Evolutionary conservation across 345 rosid species (phyloP).

Genomic region (Balakata baccata): DNA sequence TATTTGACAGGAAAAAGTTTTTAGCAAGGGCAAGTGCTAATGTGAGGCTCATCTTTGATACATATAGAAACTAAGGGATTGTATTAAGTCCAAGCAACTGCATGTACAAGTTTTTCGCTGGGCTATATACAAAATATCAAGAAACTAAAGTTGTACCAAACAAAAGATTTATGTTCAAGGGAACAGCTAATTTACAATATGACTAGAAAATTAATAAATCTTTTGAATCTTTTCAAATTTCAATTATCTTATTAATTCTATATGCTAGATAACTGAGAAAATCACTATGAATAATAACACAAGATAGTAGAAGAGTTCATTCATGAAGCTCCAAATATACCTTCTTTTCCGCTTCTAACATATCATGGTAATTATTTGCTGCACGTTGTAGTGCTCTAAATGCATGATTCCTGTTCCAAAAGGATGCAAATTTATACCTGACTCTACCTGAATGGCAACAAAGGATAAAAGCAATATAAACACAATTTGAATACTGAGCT

Average conservation of each 20-base stretch:
- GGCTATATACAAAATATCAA: background rate
- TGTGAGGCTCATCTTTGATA: background rate
- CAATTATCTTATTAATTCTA: background rate
- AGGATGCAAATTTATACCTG: slow-evolving; percentile 98
- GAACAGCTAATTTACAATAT: background rate
- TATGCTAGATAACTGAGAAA: background rate
- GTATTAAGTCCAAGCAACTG: background rate
- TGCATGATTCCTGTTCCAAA: slow-evolving; percentile 98
- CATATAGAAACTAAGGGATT: background rate
- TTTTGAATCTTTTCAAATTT: background rate
- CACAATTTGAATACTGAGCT: slow-evolving; percentile 14
- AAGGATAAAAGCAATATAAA: slow-evolving; percentile 27
- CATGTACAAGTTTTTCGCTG: background rate
- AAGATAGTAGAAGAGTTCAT: background rate
- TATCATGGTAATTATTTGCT: slow-evolving; percentile 57
- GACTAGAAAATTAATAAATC: background rate
- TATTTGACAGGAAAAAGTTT: background rate
- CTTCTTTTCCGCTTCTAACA: slow-evolving; percentile 92
- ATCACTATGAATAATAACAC: background rate
- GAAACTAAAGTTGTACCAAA: background rate
- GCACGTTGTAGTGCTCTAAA: slow-evolving; percentile 76
- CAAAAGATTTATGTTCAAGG: background rate
- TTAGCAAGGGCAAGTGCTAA: background rate
- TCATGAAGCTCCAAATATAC: slow-evolving; percentile 29
- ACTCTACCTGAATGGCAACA: slow-evolving; percentile 71